Base-by-base conservation (phyloP, 805 yeast species). In the Lipomyces sp. region DNA sequence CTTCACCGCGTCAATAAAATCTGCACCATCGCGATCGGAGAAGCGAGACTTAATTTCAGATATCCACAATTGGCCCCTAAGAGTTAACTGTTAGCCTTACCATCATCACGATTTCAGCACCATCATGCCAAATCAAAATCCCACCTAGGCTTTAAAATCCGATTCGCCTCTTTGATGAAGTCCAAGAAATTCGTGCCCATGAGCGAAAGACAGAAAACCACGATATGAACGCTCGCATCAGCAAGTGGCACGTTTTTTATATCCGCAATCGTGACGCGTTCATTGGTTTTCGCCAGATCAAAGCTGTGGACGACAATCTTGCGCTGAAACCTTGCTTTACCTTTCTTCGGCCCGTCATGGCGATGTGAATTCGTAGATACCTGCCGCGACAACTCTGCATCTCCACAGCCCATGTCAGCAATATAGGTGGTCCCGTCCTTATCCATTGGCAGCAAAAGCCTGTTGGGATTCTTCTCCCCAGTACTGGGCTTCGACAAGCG, bases 331-430 rank as follows among this genome's bases (percentile, higher is more conserved):
- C 67, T 61, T 13, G 65, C 64, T 10, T 26, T 26, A 47, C 69
- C 69, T 53, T 70, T 67, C 29, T 64, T 65, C 29, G 59, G 63
- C 24, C 64, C 66, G 40, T 65, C 52, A 60, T 62, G 21, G 64
- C 62, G 43, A 70, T 70, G 53, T 77, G 70, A 60, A 78, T 77
- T 8, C 76, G 73, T 44, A 73, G 73, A 44, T 86, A 76, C 60
- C 88, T 86, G 35, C 74, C 68, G 1, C 11, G 96, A 82, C 41
- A 93, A 75, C 61, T 86, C 85, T 0, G 98, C 98, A 68, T 93
- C 98, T 49, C 98, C 99, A 68, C 98, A 93, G 10, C 98, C 99
- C 98, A 93, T 91, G 70, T 93, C 98, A 0, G 98, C 97, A 52
- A 93, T 78, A 2, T 85, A 88, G 33, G 91, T 81, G 52, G 77